Evolutionary conservation across 2,329 filamentous ascomycete genomes (phyloP), one percentile per base, ranked within the genome.

Genomic region (Pyricularia sp.): DNA sequence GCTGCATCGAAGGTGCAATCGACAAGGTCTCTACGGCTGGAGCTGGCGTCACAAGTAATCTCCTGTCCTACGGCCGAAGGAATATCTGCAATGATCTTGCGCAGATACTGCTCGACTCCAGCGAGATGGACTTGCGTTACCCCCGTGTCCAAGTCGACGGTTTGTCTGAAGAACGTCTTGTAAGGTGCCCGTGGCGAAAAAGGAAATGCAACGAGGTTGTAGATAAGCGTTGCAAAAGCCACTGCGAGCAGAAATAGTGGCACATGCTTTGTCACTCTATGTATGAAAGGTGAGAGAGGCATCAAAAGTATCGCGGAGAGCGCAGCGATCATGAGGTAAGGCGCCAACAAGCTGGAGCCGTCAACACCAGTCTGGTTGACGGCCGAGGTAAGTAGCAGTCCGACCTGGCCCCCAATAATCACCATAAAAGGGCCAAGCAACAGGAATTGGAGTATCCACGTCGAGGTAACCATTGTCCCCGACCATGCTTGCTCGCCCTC

Each of bases 101-200:
- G 82, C 0, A 95, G 80, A 76, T 88, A 96, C 4, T 87, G 82
- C 71, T 88, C 83, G 2, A 93, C 77, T 0, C 93, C 93, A 0
- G 83, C 85, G 10, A 97, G 81, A 42, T 87, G 88, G 59, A 94
- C 91, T 2, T 80, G 82, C 72, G 93, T 92, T 17, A 84, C 80
- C n/a, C 89, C 89, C 4, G 84, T 87, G 72, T 92, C 91, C 11
- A 97, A 85, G 72, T 97, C 87, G 65, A 97, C 82, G 11, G 86
- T 86, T 77, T 99, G 94, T 66, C 92, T 82, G 77, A 98, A 97
- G 78, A 89, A 96, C 65, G 94, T 84, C 78, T 98, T 98, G 78
- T 97, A 88, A 55, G 92, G 87, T 76, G 89, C 91, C 70, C 88
- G 85, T 26, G 86, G 81, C 0, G 92, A 95, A 79, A 98, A 98